These are phyloP conservation scores for Misopates orontium DNA, from an alignment of 257 asterid genomes.

Conservation along the genomic window DNA sequence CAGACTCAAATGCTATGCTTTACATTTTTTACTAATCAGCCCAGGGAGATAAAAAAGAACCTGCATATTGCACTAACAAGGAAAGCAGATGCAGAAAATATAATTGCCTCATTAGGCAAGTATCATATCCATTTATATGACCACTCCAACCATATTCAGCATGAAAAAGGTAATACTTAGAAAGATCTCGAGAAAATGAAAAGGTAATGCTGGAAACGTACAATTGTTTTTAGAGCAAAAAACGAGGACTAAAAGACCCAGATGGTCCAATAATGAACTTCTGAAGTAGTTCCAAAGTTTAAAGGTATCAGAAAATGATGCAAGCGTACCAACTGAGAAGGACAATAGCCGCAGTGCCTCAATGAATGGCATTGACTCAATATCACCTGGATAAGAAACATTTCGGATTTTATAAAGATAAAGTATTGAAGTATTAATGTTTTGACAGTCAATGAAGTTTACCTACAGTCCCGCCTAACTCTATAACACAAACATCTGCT, in stretches of 20 bases:
- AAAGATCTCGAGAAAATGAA: not conserved
- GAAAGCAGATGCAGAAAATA: slow-evolving; percentile 87
- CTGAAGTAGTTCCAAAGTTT: too few relatives aligned
- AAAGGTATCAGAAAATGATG: too few relatives aligned
- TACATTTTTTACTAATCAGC: too few relatives aligned
- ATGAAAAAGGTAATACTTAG: too few relatives aligned
- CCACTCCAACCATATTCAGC: slow-evolving; percentile 57
- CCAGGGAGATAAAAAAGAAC: too few relatives aligned
- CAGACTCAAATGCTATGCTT: too few relatives aligned
- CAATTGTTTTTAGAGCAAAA: too few relatives aligned
- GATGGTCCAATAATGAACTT: not conserved
- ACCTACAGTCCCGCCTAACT: slow-evolving; percentile 99
- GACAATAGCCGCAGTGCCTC: slow-evolving; percentile 91
- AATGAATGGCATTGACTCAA: slow-evolving; percentile 97
- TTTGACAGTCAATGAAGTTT: slow-evolving; percentile 26
- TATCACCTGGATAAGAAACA: slow-evolving; percentile 66
- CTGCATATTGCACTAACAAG: slow-evolving; percentile 53
- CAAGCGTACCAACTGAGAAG: slow-evolving; percentile 76
- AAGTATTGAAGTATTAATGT: slow-evolving; percentile 9
- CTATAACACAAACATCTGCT: slow-evolving; percentile 98
- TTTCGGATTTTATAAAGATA: not conserved
- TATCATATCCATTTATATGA: too few relatives aligned
- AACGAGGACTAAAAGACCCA: too few relatives aligned
- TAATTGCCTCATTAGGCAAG: too few relatives aligned
- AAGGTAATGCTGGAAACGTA: too few relatives aligned